phyloP scores from a whole-genome alignment of 257 asterid genomes.

The Verbena officinalis region DNA sequence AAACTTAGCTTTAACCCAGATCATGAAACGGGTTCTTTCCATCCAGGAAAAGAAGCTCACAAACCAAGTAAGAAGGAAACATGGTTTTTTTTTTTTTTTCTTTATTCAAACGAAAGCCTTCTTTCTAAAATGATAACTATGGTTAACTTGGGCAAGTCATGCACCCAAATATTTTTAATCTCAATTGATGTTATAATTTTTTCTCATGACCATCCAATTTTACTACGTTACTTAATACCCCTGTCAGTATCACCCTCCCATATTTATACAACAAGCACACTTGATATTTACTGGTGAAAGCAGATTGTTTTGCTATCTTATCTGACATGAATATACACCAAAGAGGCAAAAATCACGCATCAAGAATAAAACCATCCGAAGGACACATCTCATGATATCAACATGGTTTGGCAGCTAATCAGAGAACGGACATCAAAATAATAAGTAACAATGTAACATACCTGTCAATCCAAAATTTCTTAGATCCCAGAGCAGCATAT shows the following conservation, averaged over 20 bases:
- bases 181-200: background rate
- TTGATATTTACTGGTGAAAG: conserved; percentile 8
- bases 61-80: background rate
- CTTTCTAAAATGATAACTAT: background rate
- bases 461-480: conserved; percentile 83
- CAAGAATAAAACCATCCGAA: background rate
- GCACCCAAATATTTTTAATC: background rate
- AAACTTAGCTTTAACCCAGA: background rate
- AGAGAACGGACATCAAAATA: conserved; percentile 2
- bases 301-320: background rate
- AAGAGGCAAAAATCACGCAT: background rate
- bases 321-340: background rate
- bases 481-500: conserved; percentile 85
- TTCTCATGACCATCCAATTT: too few species aligned
- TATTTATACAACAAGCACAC: background rate
- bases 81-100: background rate
- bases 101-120: background rate
- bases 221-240: background rate
- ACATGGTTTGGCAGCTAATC: background rate
- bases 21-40: background rate
- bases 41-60: background rate
- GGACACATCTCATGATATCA: background rate
- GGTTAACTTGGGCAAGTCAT: too few species aligned
- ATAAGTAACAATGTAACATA: conserved; percentile 24
- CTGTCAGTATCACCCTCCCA: background rate